Evolutionary conservation across 148 eudicot species (phyloP), one percentile per base, ranked within the genome.

Genomic region (Chenopodium quinoa): DNA sequence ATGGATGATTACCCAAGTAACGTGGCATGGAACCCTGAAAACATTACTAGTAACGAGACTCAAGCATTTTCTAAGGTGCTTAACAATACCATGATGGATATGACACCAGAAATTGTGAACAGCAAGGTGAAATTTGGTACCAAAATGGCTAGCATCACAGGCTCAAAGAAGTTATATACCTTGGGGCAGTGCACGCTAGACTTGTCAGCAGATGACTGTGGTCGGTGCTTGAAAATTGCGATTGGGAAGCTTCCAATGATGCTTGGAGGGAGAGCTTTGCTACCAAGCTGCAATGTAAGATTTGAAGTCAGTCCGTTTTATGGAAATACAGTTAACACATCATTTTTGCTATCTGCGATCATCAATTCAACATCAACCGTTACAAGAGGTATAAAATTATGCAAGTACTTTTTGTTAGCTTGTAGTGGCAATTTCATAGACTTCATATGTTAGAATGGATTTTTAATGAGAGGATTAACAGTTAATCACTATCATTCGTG

Each of bases 241-340:
- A 22, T 75, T 23, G 75, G 48, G 32, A 25, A 81, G 23, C 46
- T 80, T 44, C 78, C 79, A 3, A 7, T 12, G 19, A 56, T 25
- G 68, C 40, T 40, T 71, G 84, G 83, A 14, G 88, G 84, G 63
- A 71, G 80, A n/a, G 71, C 80, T 9, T 50, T 85, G 74, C 34
- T 63, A 69, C 86, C 86, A 1, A 82, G 79, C 32, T 87, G 87
- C 75, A 74, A 77, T 80, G 62, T 80, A 40, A 74, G 84, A 64
- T 87, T 78, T 17, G 87, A 80, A 66, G 16, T 67, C 32, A 46
- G 19, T 3, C 75, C 19, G 4, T 80, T 80, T 71, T 80, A 72
- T 62, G 40, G 44, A 23, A 48, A 58, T 29, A n/a, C 11, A 16
- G 70, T 72, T 29, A 72, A 80, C 25, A 0, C 27, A 22, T 54